Conservation (phyloP, 768 basidiomycete genomes). For the Pleurotus tuoliensis region DNA sequence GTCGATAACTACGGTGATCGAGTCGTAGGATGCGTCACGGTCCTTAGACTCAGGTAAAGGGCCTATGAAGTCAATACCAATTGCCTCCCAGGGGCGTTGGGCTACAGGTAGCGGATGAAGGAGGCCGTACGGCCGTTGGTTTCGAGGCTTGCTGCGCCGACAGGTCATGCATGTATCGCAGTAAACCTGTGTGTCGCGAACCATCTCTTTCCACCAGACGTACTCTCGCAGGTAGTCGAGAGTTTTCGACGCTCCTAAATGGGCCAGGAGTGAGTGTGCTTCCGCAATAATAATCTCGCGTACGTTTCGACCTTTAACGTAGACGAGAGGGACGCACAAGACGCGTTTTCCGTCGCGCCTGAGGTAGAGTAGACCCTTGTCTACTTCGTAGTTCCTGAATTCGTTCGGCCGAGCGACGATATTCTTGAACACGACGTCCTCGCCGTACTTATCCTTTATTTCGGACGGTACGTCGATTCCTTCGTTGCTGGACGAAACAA, state of each 20-base stretch:
- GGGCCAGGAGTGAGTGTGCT: constrained; percentile 19
- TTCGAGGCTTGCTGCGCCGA: constrained; percentile 10
- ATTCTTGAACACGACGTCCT: no score
- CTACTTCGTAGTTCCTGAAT: no score
- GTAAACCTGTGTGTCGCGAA: constrained; percentile 10
- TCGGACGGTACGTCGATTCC: no score
- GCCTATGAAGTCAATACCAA: constrained; percentile 26
- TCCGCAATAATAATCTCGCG: constrained; percentile 25
- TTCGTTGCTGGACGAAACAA: no score
- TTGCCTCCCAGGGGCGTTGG: constrained; percentile 19
- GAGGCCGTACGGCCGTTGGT: constrained; percentile 11
- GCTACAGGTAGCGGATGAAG: constrained; percentile 17
- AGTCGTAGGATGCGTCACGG: constrained; percentile 15
- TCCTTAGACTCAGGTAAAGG: constrained; percentile 21
- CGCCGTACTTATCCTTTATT: no score
- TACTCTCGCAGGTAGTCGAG: constrained; percentile 20
- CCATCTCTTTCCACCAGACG: constrained; percentile 20
- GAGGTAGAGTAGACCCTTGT: no score
- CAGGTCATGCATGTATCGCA: constrained; percentile 19
- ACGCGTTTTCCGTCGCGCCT: no score
- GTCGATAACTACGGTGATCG: neutral
- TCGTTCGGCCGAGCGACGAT: no score
- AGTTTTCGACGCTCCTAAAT: constrained; percentile 28
- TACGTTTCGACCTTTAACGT: constrained; percentile 6
- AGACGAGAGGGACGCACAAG: constrained; percentile 14